A percentile compares a stretch with the other conserved stretches of the same genome.
These are phyloP conservation scores for Lanmaoa pseudosensibilis DNA, from an alignment of 768 basidiomycete genomes.

Conservation along the genomic window DNA sequence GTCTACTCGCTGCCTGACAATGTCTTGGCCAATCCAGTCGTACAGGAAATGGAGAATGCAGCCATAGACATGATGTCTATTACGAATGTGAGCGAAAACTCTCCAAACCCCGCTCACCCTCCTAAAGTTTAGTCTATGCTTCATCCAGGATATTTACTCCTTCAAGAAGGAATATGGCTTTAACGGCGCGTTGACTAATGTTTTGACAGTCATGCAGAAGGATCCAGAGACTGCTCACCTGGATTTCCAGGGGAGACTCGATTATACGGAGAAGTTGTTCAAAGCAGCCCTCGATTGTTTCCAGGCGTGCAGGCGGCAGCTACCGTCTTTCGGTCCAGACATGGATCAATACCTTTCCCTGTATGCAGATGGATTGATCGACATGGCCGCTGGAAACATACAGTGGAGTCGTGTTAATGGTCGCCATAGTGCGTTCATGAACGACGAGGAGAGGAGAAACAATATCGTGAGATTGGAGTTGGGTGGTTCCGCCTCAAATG, in stretches of 20 bases:
- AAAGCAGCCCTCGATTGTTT: conserved; percentile 2
- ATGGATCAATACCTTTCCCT: conserved; percentile 5
- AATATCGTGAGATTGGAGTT: background rate
- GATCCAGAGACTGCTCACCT: conserved; percentile 10
- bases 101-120: background rate
- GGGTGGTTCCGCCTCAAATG: too few species aligned
- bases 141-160: conserved; percentile 13
- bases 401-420: conserved; percentile 16
- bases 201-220: conserved; percentile 11
- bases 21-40: conserved; percentile 5
- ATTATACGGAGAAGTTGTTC: conserved; percentile 9
- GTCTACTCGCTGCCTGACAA: background rate
- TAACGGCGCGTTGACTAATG: conserved; percentile 7
- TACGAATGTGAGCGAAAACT: conserved; percentile 13
- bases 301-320: background rate
- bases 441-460: conserved; percentile 12
- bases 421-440: conserved; percentile 12
- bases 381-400: conserved; percentile 7
- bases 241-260: conserved; percentile 11
- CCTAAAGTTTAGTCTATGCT: background rate
- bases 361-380: conserved; percentile 12
- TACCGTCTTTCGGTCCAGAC: conserved; percentile 11
- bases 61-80: conserved; percentile 6
- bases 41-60: conserved; percentile 14
- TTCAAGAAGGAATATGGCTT: conserved; percentile 17